These are phyloP conservation scores for sweet orange (Citrus sinensis) DNA, from an alignment of 345 rosid genomes.

Conservation along the genomic window DNA sequence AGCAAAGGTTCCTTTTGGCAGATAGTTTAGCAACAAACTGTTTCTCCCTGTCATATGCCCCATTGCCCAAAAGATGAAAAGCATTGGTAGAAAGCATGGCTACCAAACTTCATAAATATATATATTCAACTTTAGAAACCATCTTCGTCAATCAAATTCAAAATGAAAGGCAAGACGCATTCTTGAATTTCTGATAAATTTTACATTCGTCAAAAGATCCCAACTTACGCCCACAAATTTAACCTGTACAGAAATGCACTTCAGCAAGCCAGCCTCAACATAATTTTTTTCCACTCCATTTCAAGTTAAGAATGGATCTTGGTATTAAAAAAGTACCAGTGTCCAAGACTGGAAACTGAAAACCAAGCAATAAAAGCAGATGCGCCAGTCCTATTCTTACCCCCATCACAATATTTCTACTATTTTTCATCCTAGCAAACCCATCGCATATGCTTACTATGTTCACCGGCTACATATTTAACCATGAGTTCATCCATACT, in stretches of 20 bases:
- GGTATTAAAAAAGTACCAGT: not conserved
- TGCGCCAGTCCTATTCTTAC: not conserved
- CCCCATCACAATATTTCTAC: not conserved
- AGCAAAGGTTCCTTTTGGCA: not conserved
- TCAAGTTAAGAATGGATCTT: not conserved
- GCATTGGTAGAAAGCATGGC: not conserved
- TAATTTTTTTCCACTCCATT: not conserved
- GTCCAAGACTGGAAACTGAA: not conserved
- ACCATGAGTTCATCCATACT: not conserved
- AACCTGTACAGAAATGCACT: not conserved
- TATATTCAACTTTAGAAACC: not conserved
- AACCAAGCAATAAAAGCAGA: not conserved
- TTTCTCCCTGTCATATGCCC: not conserved
- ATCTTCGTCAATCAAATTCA: not conserved
- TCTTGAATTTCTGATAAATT: not conserved
- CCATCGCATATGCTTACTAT: not conserved
- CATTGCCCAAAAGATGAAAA: not conserved
- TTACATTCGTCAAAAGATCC: not conserved
- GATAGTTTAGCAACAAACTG: not conserved
- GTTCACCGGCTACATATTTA: not conserved
- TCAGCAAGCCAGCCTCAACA: not conserved
- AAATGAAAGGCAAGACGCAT: not conserved
- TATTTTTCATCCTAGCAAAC: not conserved
- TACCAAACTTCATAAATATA: not conserved
- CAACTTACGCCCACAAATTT: not conserved